Evolutionary conservation across 176 grass and related monocot species (phyloP), one percentile per base, ranked within the genome.

Genomic region (Elymus sibiricus): DNA sequence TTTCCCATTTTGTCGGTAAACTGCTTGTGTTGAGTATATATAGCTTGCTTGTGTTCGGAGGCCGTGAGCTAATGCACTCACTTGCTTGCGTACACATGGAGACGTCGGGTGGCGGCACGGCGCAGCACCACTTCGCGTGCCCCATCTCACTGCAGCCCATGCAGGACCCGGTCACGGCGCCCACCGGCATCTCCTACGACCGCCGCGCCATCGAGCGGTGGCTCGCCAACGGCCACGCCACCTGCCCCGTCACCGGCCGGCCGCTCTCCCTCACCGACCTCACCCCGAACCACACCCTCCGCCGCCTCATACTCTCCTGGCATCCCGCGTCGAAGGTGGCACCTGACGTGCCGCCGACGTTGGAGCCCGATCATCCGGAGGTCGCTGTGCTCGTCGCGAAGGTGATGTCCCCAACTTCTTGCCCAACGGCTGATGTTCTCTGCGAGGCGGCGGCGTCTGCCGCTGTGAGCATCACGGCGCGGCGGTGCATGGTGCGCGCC

Each of bases 171-270:
- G 92, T 94, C 67, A 91, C 86, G 62, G 74, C 89, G 39, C 81
- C 75, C 87, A 71, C 89, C 40, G 92, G 92, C 82, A 94, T 91
- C 87, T 80, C 89, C 78, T 94, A 94, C 92, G 89, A 91, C 82
- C 92, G 92, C 73, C 27, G 62, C 58, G 82, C 89, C 85, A 91
- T 94, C 84, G 81, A 87, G 65, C 84, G 84, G 21, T 94, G 92
- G 92, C 89, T 94, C 72, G 83, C 79, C 92, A 64, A 62, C 47
- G 92, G 83, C 58, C 84, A 87, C 64, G 27, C 70, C 44, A 87
- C 81, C 13, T 94, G 92, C 92, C 92, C 89, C 5, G 87, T 89
- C 81, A 87, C 89, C 31, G 90, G 87, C 46, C 89, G 84, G 10
- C 84, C 78, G 10, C 68, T 94, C 74, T 15, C 80, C 6, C 25